Conservation (phyloP, 2,329 filamentous ascomycete genomes). For the Aspergillus floridensis region DNA sequence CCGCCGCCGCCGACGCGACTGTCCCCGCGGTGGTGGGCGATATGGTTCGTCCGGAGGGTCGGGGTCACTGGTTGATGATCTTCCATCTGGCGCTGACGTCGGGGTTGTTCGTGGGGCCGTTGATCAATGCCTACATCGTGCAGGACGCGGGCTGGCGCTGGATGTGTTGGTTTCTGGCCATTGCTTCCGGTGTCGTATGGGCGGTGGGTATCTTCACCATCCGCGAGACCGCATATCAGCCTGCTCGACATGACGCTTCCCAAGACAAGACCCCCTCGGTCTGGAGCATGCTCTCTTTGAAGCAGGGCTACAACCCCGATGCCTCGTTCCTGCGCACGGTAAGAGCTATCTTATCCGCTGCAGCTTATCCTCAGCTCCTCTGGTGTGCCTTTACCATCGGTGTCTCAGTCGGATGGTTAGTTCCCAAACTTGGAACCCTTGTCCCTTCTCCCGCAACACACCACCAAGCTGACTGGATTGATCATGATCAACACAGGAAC, state of each 20-base stretch:
- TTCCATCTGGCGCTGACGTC: conserved; percentile 37
- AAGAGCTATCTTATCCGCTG: conserved; percentile 22
- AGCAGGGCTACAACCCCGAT: conserved; percentile 20
- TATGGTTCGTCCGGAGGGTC: conserved; percentile 34
- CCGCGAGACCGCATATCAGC: conserved; percentile 24
- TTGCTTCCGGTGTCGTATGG: conserved; percentile 22
- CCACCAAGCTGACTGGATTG: too few relatives aligned
- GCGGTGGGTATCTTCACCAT: conserved; percentile 20
- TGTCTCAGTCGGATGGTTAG: conserved; percentile 27
- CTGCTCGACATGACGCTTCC: neutral
- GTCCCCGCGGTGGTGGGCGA: conserved; percentile 38
- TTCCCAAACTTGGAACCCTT: neutral
- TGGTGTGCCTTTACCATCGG: conserved; percentile 29
- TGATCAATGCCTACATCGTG: conserved; percentile 30
- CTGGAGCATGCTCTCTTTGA: conserved; percentile 24
- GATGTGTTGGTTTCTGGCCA: conserved; percentile 28
- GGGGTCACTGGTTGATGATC: conserved; percentile 39
- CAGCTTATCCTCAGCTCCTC: conserved; percentile 26
- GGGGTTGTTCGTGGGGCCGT: conserved; percentile 38
- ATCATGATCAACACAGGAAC: conserved; percentile 19
- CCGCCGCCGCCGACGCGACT: conserved; percentile 36
- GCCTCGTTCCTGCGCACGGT: conserved; percentile 25
- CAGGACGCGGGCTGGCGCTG: conserved; percentile 25
- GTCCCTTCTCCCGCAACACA: neutral
- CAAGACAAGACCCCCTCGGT: conserved; percentile 10